Evolutionary conservation across 192 early-diverging fungal genomes (phyloP), one percentile per base, ranked within the genome.

Genomic region (Coemansia sp.): DNA sequence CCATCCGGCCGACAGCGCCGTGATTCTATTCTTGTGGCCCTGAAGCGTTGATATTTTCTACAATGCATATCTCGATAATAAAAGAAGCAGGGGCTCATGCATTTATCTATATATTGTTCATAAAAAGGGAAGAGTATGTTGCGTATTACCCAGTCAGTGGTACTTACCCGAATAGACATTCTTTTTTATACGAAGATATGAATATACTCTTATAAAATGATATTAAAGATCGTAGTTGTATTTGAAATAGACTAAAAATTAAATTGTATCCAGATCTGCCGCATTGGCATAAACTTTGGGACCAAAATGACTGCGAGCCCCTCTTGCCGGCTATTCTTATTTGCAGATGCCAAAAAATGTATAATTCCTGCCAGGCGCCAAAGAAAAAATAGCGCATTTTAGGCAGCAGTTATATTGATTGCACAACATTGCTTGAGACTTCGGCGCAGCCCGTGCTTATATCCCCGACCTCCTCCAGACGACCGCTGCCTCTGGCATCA

Each of bases 1-100:
- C 24, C 29, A 54, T 14, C 76, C 76, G 0, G 76, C 71, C 3
- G 64, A 61, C 34, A 79, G 45, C 0, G 64, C 45, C 16, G 64
- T 73, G n/a, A 79, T 46, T 5, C 64, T 48, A 2, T 60, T 67
- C 1, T 14, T 36, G 48, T 79, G 76, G 4, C 59, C 64, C 14
- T 48, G 19, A 30, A 72, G 54, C 16, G 34, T 45, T 22, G 59
- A 20, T 39, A 49, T 58, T 49, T 51, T 11, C 55, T 52, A 51
- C 18, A 49, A 10, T 5, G 11, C 14, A 16, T 9, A 42, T 32
- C 4, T 32, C 30, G 8, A 32, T 32, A 27, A 18, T 32, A 7
- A 55, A 22, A 34, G 1, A 42, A 16, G 39, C 1, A 6, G 11
- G 11, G 18, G 30, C 20, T 51, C 13, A 23, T 22, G 6, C 25